phyloP scores from a whole-genome alignment of 225 moss, liverwort and hornwort species.

The Ulota crispa region DNA sequence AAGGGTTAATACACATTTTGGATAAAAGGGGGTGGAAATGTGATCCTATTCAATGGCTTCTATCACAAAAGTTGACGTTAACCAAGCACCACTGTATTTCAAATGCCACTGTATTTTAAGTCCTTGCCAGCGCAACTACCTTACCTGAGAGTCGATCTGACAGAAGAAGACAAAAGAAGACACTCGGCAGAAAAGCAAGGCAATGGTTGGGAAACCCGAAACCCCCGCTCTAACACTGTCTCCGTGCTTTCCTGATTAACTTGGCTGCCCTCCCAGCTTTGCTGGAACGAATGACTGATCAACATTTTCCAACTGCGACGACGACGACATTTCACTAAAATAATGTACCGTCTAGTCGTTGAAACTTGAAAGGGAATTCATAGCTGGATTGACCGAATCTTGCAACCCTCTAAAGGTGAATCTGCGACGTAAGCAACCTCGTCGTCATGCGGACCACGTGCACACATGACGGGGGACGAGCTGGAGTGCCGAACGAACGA shows the following conservation, averaged over 20 bases:
- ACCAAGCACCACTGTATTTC: too few relatives aligned
- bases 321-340: background rate
- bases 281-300: conserved; percentile 26
- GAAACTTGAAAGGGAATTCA: conserved; percentile 4
- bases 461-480: conserved; percentile 9
- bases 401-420: conserved; percentile 25
- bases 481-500: background rate
- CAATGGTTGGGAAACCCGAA: background rate
- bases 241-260: background rate
- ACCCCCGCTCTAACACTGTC: too few relatives aligned
- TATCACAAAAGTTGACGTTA: too few relatives aligned
- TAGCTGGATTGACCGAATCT: conserved; percentile 37
- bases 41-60: too few relatives aligned
- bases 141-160: background rate
- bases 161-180: background rate
- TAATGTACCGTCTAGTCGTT: background rate
- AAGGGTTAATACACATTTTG: too few relatives aligned
- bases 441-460: conserved; percentile 31
- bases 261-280: conserved; percentile 5
- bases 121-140: background rate
- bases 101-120: too few relatives aligned
- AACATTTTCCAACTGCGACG: background rate
- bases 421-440: conserved; percentile 30
- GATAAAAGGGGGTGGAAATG: too few relatives aligned
- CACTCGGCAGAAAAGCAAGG: background rate